phyloP scores from a whole-genome alignment of 148 eudicot genomes.

The Rhododendron ferrugineum region DNA sequence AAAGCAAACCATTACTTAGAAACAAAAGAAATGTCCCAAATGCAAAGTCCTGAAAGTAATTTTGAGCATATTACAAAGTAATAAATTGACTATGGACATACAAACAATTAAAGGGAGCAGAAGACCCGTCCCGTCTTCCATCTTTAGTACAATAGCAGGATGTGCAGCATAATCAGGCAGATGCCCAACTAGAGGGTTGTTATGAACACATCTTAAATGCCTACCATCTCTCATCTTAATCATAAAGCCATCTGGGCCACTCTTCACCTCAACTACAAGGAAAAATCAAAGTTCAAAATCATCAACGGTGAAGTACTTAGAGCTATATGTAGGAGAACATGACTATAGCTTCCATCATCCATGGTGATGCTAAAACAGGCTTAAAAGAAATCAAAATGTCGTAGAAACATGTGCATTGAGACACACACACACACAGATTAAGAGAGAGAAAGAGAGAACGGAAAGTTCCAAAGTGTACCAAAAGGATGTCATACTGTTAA shows the following conservation, averaged over 20 bases:
- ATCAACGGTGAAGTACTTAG: not conserved
- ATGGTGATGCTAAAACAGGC: not conserved
- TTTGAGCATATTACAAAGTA: not conserved
- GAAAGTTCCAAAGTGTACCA: not conserved
- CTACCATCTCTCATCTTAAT: slow-evolving; percentile 89
- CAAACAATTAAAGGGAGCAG: slow-evolving; percentile 93
- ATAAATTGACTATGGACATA: slow-evolving; percentile 32
- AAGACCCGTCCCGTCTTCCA: slow-evolving; percentile 95
- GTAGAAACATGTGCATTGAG: not conserved
- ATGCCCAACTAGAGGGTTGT: slow-evolving; percentile 77
- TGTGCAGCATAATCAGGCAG: slow-evolving; percentile 88
- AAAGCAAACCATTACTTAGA: slow-evolving; percentile 2
- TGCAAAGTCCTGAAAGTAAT: slow-evolving; percentile 6
- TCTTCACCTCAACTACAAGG: slow-evolving; percentile 78
- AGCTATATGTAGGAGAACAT: not conserved
- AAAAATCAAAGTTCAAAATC: slow-evolving; percentile 13
- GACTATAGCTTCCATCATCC: not conserved
- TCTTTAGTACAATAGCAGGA: slow-evolving; percentile 92
- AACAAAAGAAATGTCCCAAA: not conserved
- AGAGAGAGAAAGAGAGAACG: not conserved
- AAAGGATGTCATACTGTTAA: not conserved
- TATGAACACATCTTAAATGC: slow-evolving; percentile 73
- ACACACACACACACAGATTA: not conserved
- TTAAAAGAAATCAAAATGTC: not conserved
- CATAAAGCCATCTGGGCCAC: slow-evolving; percentile 76